phyloP scores from a whole-genome alignment of 1,284 basidiomycete genomes.

The Heliocybe sulcata region DNA sequence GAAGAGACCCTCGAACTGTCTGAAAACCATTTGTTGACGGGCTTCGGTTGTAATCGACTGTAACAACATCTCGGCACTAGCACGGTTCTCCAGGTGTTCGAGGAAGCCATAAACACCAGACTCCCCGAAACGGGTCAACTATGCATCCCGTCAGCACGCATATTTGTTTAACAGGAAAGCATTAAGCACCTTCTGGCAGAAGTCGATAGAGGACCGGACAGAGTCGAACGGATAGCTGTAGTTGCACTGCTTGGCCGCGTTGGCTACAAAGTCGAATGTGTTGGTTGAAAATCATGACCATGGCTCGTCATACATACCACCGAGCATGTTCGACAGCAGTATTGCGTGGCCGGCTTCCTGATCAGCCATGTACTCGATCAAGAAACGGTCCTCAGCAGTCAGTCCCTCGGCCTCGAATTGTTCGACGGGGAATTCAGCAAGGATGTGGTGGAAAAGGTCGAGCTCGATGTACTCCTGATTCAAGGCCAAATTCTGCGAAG shows the following conservation, averaged over 20 bases:
- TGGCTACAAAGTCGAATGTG: constrained; percentile 4
- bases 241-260: constrained; percentile 44
- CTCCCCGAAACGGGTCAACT: constrained; percentile 50
- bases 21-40: constrained; percentile 62
- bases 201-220: constrained; percentile 56
- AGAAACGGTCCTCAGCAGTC: constrained; percentile 41
- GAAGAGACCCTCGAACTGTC: constrained; percentile 58
- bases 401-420: constrained; percentile 55
- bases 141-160: not conserved
- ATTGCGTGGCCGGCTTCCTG: constrained; percentile 51
- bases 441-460: constrained; percentile 56
- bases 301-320: constrained; percentile 16
- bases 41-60: constrained; percentile 61
- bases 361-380: constrained; percentile 52
- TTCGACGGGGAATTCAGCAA: constrained; percentile 41
- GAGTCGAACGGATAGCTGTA: constrained; percentile 55
- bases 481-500: constrained; percentile 37
- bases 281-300: not conserved
- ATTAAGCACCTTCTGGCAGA: constrained; percentile 41
- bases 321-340: constrained; percentile 42
- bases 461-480: constrained; percentile 61
- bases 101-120: constrained; percentile 57
- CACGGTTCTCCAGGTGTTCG: constrained; percentile 53
- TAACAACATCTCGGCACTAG: constrained; percentile 45
- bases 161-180: not conserved